Base-by-base conservation (phyloP, 2,329 filamentous ascomycete genomes). In the Didymella arachidicola region DNA sequence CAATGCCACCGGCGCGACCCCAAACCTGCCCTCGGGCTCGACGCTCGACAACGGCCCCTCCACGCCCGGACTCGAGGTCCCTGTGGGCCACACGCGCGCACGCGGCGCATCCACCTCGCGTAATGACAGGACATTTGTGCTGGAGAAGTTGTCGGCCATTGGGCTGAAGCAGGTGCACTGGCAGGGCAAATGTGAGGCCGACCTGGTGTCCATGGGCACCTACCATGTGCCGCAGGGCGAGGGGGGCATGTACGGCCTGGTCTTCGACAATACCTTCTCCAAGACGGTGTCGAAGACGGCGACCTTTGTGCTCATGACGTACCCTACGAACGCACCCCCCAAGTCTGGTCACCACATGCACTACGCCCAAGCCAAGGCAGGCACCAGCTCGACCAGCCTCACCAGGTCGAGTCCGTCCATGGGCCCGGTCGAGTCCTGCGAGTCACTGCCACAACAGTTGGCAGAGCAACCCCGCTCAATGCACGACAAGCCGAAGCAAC, bases 211-310 rank as follows among this genome's bases (percentile, higher is more conserved):
- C 19, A 92, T 94, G 77, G 95, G 94, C 30, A 95, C 89, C 19
- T 92, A 92, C 74, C 90, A 97, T 72, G 91, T 98, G 25, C 81
- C 82, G 0, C 71, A 81, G 7, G 87, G 87, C 32, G 87, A 95
- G 63, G 91, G 89, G 25, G 95, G 95, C 72, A 97, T 97, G 87
- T 99, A 96, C 75, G 95, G 93, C 56, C 82, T 99, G 61, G 92
- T 98, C 30, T 97, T 99, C 73, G 95, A 99, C 85, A 99, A 99
- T 74, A 99, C 95, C 27, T 99, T 99, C 76, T 97, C 93, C 60
- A 98, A 97, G 80, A 77, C 91, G 89, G 72, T 79, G 16, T 95
- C 93, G 52, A 99, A 99, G 80, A 97, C 90, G 29, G 93, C 93
- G 19, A 98, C 94, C 7, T 92, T 99, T 72, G 93, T 97, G 34